Percentiles rank a stretch among this genome's conserved stretches.
These are phyloP conservation scores for Carex parvula DNA, from an alignment of 176 grass and related monocot genomes.

Conservation along the genomic window DNA sequence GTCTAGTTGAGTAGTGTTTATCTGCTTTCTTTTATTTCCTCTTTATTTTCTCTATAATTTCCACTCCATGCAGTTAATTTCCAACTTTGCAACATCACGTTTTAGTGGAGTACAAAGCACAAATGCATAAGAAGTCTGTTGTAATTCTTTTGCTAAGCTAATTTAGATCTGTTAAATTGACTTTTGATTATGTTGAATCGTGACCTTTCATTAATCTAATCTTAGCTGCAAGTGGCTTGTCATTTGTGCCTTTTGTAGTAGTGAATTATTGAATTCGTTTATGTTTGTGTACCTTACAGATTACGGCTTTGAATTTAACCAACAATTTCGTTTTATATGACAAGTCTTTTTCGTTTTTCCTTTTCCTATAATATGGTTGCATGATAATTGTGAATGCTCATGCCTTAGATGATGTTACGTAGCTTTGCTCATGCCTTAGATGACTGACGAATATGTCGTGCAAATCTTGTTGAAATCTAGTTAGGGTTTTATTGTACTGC, in stretches of 20 bases:
- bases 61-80: neutral
- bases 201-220: neutral
- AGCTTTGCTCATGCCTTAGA: neutral
- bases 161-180: neutral
- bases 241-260: neutral
- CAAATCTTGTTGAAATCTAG: neutral
- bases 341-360: neutral
- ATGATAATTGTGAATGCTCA: neutral
- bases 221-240: neutral
- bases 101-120: neutral
- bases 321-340: neutral
- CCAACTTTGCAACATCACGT: neutral
- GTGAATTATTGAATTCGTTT: neutral
- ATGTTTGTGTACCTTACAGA: neutral
- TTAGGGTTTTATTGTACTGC: neutral
- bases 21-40: neutral
- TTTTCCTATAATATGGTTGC: neutral
- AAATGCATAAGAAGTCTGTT: neutral
- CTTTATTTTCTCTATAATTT: neutral
- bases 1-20: neutral
- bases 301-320: neutral
- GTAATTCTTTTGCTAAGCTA: neutral
- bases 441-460: neutral
- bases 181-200: neutral
- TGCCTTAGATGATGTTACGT: neutral